A percentile compares a stretch with the other conserved stretches of the same genome.
Conservation (phyloP, 768 basidiomycete genomes). For the Boletus sp. region DNA sequence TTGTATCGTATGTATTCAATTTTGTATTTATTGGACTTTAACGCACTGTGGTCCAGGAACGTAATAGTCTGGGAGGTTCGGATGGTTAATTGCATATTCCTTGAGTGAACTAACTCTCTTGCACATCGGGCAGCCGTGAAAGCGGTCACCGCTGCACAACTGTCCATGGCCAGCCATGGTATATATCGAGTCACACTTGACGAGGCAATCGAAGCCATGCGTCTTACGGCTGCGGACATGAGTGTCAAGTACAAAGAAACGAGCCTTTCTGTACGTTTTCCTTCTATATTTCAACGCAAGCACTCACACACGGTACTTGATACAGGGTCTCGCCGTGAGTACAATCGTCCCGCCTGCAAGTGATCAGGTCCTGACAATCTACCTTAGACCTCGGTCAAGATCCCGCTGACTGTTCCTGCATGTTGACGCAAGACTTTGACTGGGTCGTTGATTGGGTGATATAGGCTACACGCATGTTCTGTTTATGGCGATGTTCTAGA, state of each 20-base stretch:
- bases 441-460: neutral
- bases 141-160: constrained; percentile 89
- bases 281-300: neutral
- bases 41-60: constrained; percentile 47
- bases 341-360: neutral
- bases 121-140: constrained; percentile 65
- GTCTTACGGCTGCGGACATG: constrained; percentile 91
- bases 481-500: neutral
- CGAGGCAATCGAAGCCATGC: constrained; percentile 95
- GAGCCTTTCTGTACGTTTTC: constrained; percentile 70
- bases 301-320: constrained; percentile 1
- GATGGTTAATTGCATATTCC: neutral
- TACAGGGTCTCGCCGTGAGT: constrained; percentile 60
- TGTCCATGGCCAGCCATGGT: constrained; percentile 90
- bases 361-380: constrained; percentile 9
- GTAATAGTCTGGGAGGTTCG: constrained; percentile 82
- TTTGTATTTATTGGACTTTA: constrained; percentile 1
- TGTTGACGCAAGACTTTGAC: constrained; percentile 43
- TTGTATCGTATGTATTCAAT: constrained; percentile 65
- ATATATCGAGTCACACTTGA: constrained; percentile 86
- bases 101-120: constrained; percentile 4
- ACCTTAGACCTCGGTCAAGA: constrained; percentile 68
- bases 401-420: constrained; percentile 82
- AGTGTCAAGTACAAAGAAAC: constrained; percentile 96
- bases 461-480: neutral